A percentile compares a stretch with the other conserved stretches of the same genome.
Conservation (phyloP, 2,329 filamentous ascomycete genomes). For the Arthrobotrys iridis region DNA sequence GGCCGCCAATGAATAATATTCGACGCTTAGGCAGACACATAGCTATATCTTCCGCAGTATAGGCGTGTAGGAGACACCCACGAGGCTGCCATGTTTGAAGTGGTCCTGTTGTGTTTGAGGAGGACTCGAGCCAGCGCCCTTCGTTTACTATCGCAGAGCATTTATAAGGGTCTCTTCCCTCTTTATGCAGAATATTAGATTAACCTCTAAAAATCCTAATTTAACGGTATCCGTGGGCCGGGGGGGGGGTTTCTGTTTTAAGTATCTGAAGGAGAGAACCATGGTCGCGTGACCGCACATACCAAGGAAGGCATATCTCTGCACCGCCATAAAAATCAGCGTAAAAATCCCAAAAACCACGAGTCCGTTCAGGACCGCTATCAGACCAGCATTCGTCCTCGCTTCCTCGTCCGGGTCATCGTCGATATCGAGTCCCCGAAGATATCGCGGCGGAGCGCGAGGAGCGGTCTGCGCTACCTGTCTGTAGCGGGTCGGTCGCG, state of each 20-base stretch:
- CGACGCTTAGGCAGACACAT: conserved; percentile 67
- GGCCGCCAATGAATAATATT: conserved; percentile 72
- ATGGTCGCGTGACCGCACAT: background rate
- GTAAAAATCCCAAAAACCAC: conserved; percentile 2
- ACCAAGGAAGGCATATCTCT: conserved; percentile 20
- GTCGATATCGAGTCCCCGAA: background rate
- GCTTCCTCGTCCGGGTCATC: background rate
- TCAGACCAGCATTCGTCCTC: background rate
- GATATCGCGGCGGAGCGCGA: conserved; percentile 22
- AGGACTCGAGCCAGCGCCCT: conserved; percentile 66
- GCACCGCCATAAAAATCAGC: conserved; percentile 18
- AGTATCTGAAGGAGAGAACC: background rate
- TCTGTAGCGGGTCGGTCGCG: conserved; percentile 29
- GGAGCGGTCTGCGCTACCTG: background rate
- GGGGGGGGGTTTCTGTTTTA: conserved; percentile 11
- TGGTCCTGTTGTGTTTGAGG: conserved; percentile 58
- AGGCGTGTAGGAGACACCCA: conserved; percentile 70
- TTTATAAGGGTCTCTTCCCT: conserved; percentile 66
- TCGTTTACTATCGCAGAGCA: conserved; percentile 66
- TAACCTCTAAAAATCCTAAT: background rate
- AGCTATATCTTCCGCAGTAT: conserved; percentile 66
- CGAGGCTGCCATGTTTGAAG: conserved; percentile 69
- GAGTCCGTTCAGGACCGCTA: conserved; percentile 2
- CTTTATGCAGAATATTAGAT: conserved; percentile 55
- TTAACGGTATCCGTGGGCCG: too few relatives aligned